phyloP scores from a whole-genome alignment of 2,329 filamentous ascomycete species.

The Trichoderma semiorbis region DNA sequence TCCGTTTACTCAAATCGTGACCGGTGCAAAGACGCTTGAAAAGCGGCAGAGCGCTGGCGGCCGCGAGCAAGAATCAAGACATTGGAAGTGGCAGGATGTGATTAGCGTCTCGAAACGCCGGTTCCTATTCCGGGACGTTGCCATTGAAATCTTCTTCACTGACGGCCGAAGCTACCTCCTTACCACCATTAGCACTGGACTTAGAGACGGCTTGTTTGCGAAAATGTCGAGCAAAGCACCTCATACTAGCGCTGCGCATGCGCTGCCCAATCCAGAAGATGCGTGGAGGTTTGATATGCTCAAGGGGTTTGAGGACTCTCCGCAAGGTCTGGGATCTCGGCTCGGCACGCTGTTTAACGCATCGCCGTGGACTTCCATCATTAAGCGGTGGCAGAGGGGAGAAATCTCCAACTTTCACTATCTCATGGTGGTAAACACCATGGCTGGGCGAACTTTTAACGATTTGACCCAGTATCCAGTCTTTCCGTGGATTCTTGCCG shows the following conservation, averaged over 20 bases:
- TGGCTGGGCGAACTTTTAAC: constrained; percentile 96
- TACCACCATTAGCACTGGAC: constrained; percentile 70
- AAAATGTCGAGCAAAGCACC: constrained; percentile 77
- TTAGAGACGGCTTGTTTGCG: constrained; percentile 76
- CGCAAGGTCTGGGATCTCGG: constrained; percentile 72
- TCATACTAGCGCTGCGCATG: constrained; percentile 67
- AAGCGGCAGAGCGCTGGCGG: constrained; percentile 55
- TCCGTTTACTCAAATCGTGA: constrained; percentile 91
- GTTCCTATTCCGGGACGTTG: constrained; percentile 92
- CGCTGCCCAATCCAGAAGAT: constrained; percentile 76
- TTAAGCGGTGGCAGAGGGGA: constrained; percentile 84
- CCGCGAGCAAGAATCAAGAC: constrained; percentile 74
- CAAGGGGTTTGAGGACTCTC: constrained; percentile 59
- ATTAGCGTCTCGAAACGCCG: constrained; percentile 94
- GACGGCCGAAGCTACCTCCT: constrained; percentile 93
- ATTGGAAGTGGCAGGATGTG: constrained; percentile 92
- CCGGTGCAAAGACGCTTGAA: constrained; percentile 58
- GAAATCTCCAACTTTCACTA: constrained; percentile 99
- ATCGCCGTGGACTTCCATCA: constrained; percentile 75
- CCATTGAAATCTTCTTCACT: constrained; percentile 95
- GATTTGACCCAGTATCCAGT: constrained; percentile 97
- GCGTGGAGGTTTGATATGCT: constrained; percentile 88
- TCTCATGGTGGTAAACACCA: constrained; percentile 95
- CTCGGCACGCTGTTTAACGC: constrained; percentile 91
- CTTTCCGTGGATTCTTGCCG: constrained; percentile 94